Evolutionary conservation across 1,284 basidiomycete species (phyloP).

Genomic region (Takashimella koratensis): DNA sequence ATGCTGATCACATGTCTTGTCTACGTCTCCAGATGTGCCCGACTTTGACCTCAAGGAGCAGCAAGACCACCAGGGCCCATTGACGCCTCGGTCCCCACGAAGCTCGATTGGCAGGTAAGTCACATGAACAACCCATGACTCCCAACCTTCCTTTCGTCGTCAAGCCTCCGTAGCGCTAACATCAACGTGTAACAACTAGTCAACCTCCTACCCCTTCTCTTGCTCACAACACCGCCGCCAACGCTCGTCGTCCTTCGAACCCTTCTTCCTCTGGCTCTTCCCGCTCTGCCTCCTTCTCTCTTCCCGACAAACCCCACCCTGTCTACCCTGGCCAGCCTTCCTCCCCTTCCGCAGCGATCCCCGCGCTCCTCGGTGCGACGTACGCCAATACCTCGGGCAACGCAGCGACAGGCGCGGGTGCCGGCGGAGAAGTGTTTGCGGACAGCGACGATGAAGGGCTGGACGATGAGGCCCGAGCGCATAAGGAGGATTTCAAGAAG

Average conservation of each 20-base stretch:
- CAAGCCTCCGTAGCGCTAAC: slow-evolving; percentile 24
- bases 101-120: slow-evolving; percentile 19
- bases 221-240: slow-evolving; percentile 15
- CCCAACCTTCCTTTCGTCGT: slow-evolving; percentile 4
- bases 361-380: slow-evolving; percentile 51
- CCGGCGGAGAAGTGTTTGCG: slow-evolving; percentile 35
- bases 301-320: slow-evolving; percentile 33
- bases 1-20: slow-evolving; percentile 5
- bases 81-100: slow-evolving; percentile 15
- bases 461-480: slow-evolving; percentile 82
- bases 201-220: slow-evolving; percentile 8
- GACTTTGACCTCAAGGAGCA: slow-evolving; percentile 39
- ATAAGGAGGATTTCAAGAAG: slow-evolving; percentile 75
- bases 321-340: slow-evolving; percentile 37
- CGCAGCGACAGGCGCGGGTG: slow-evolving; percentile 13
- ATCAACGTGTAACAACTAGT: slow-evolving; percentile 29
- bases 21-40: slow-evolving; percentile 61
- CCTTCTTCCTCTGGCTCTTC: slow-evolving; percentile 70
- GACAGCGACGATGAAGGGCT: slow-evolving; percentile 75
- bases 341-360: slow-evolving; percentile 47
- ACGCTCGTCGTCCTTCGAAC: slow-evolving; percentile 50
- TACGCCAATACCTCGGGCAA: slow-evolving; percentile 44
- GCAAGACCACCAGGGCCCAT: slow-evolving; percentile 10
- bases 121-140: background rate
- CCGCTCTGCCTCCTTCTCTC: slow-evolving; percentile 71